A percentile compares a stretch with the other conserved stretches of the same genome.
Evolutionary conservation across 164 flowering plant species (phyloP).

Genomic region (Dillenia suffruticosa): DNA sequence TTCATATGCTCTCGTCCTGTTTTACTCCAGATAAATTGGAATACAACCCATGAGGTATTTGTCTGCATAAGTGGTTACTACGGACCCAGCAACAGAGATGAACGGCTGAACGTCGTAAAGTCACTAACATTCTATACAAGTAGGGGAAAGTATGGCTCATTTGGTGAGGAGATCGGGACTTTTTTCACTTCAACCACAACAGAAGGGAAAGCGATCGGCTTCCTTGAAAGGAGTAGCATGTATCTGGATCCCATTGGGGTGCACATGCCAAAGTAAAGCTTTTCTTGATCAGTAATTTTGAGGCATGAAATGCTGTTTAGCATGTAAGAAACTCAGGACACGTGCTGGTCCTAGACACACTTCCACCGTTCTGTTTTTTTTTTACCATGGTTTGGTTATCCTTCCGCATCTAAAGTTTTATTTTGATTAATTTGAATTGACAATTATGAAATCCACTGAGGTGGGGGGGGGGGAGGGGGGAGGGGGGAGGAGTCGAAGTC

Average conservation of each 20-base stretch:
- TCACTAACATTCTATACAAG: slow-evolving; percentile 65
- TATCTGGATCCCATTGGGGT: slow-evolving; percentile 85
- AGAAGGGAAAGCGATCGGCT: slow-evolving; percentile 80
- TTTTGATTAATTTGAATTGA: too few species aligned
- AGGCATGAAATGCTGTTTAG: slow-evolving; percentile 73
- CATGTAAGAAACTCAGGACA: slow-evolving; percentile 19
- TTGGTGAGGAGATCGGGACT: slow-evolving; percentile 67
- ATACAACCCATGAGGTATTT: slow-evolving; percentile 69
- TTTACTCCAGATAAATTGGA: slow-evolving; percentile 49
- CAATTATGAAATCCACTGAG: too few species aligned
- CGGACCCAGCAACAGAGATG: slow-evolving; percentile 32
- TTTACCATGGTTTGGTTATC: too few species aligned
- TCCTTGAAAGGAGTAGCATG: slow-evolving; percentile 72
- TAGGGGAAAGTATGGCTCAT: slow-evolving; percentile 76
- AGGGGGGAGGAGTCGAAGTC: too few species aligned
- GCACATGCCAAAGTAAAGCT: slow-evolving; percentile 43
- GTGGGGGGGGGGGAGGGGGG: too few species aligned
- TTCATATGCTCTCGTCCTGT: neutral
- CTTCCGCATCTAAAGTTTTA: too few species aligned
- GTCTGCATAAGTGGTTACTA: slow-evolving; percentile 63
- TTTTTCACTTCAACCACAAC: slow-evolving; percentile 65
- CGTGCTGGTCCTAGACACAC: slow-evolving; percentile 2
- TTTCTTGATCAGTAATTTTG: neutral
- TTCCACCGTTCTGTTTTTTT: too few species aligned
- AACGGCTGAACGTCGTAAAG: slow-evolving; percentile 29